A percentile compares a stretch with the other conserved stretches of the same genome.
Conservation (phyloP, 2,329 filamentous ascomycete genomes). For the Aspergillus proliferans region DNA sequence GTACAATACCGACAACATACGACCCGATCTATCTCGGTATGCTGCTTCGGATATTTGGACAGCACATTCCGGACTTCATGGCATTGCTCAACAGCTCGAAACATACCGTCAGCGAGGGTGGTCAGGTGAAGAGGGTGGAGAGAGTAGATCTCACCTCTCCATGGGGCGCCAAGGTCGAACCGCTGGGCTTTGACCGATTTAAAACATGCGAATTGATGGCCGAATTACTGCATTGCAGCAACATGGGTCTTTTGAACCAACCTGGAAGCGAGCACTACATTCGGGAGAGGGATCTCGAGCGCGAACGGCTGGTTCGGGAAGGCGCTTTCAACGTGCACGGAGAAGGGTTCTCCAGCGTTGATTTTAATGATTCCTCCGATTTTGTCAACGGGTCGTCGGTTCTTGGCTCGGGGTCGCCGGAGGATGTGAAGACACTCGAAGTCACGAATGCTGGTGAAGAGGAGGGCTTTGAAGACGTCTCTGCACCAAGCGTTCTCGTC, state of each 20-base stretch:
- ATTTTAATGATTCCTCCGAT: constrained; percentile 47
- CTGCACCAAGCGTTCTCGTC: constrained; percentile 60
- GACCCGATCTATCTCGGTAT: constrained; percentile 96
- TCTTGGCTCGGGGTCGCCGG: constrained; percentile 47
- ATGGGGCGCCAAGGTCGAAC: constrained; percentile 86
- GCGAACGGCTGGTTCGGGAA: constrained; percentile 70
- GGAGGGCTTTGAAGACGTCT: constrained; percentile 90
- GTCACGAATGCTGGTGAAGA: constrained; percentile 78
- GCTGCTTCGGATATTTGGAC: constrained; percentile 78
- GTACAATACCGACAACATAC: constrained; percentile 70
- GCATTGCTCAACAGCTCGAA: constrained; percentile 71
- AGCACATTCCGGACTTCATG: constrained; percentile 93
- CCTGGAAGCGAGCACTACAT: constrained; percentile 83
- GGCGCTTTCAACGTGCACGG: constrained; percentile 57
- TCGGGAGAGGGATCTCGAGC: constrained; percentile 68
- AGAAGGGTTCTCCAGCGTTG: constrained; percentile 48
- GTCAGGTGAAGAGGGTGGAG: constrained; percentile 56
- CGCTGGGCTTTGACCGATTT: constrained; percentile 93
- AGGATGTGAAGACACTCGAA: constrained; percentile 65
- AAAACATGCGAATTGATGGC: constrained; percentile 99
- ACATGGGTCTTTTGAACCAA: constrained; percentile 95
- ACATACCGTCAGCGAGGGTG: constrained; percentile 51
- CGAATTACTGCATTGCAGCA: constrained; percentile 92
- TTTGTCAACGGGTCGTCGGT: constrained; percentile 39
- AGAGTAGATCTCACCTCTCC: constrained; percentile 74